phyloP scores from a whole-genome alignment of 1,284 basidiomycete species.

The Pseudozyma hubeiensis region DNA sequence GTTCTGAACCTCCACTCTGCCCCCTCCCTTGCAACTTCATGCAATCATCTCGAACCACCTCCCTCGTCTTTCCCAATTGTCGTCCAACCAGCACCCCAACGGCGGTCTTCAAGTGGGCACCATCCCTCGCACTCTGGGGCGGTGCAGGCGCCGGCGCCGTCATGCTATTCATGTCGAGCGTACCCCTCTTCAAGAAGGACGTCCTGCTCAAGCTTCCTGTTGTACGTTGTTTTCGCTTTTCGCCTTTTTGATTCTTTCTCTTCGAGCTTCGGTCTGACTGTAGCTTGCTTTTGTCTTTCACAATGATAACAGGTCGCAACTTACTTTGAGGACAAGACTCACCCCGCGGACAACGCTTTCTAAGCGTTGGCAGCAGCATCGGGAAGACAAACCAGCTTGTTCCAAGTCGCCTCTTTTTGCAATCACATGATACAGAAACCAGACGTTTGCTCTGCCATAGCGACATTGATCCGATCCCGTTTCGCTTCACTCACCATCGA shows the following conservation, averaged over 20 bases:
- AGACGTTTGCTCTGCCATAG: no score
- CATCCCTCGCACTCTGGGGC: slow-evolving; percentile 61
- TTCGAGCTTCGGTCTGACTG: neutral
- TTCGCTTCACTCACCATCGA: no score
- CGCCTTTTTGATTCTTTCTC: no score
- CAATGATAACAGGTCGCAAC: slow-evolving; percentile 28
- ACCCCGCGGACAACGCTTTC: slow-evolving; percentile 53
- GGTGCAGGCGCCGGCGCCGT: slow-evolving; percentile 58
- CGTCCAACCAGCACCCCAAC: slow-evolving; percentile 17
- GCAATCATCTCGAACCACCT: neutral
- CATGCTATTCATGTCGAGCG: slow-evolving; percentile 58
- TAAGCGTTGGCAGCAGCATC: slow-evolving; percentile 7
- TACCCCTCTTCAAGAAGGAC: slow-evolving; percentile 63
- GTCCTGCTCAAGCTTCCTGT: slow-evolving; percentile 60
- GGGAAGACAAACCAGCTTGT: neutral
- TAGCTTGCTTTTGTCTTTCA: neutral
- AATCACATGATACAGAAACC: neutral
- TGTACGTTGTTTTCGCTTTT: slow-evolving; percentile 23
- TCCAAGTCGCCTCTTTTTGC: neutral
- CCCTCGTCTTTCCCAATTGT: neutral
- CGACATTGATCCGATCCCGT: no score
- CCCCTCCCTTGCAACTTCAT: neutral
- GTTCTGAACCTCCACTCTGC: no score
- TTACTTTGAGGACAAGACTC: slow-evolving; percentile 56
- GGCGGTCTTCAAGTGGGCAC: slow-evolving; percentile 56